Conservation (phyloP, 1,284 basidiomycete species). For the Porodaedalea pini region DNA sequence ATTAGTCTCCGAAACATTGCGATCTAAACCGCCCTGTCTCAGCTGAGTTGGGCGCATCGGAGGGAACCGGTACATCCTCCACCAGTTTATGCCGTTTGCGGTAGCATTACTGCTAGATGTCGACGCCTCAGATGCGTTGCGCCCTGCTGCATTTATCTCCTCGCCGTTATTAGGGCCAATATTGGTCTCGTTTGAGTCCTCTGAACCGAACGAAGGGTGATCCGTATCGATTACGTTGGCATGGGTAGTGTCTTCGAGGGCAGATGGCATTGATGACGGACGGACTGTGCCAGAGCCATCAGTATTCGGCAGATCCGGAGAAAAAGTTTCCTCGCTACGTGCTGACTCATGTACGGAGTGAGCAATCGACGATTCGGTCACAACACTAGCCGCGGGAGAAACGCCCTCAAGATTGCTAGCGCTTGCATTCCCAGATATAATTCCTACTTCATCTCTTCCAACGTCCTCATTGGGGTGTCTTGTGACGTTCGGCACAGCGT, state of each 20-base stretch:
- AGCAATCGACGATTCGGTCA: no score
- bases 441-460: background rate
- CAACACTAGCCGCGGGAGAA: background rate
- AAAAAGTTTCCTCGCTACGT: no score
- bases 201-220: no score
- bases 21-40: constrained; percentile 11
- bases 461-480: background rate
- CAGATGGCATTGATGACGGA: no score
- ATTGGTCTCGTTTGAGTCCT: no score
- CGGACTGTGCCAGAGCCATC: no score
- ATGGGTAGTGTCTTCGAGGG: no score
- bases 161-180: no score
- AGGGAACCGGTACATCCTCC: constrained; percentile 76
- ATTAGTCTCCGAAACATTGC: constrained; percentile 4
- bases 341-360: no score
- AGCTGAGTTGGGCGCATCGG: constrained; percentile 44
- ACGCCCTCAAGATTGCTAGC: background rate
- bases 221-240: no score
- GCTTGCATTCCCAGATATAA: background rate
- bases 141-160: no score
- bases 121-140: background rate
- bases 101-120: constrained; percentile 10
- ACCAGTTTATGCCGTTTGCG: constrained; percentile 66
- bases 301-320: no score
- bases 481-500: background rate